Conservation (phyloP, 352 stramenopile genomes). For the Pythium utonaiense region DNA sequence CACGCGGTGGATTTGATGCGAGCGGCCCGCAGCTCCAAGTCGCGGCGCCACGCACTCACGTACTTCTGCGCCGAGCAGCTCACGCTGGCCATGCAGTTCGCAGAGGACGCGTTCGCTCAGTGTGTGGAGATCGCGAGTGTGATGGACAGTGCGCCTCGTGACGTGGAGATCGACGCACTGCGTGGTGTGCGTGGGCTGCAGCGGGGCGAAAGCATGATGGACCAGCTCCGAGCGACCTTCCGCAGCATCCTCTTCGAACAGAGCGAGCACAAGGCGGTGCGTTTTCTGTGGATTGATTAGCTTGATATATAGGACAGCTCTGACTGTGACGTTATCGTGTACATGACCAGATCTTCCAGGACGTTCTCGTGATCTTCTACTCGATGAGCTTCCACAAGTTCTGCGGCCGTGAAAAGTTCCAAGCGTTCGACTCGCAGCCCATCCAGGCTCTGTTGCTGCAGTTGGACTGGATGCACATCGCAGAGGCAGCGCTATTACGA, state of each 20-base stretch:
- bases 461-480: constrained; percentile 52
- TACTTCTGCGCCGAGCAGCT: constrained; percentile 62
- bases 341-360: constrained; percentile 38
- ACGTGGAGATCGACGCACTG: constrained; percentile 5
- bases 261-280: constrained; percentile 16
- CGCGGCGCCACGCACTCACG: constrained; percentile 30
- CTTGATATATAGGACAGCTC: too few relatives aligned
- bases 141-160: constrained; percentile 31
- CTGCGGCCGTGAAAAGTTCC: constrained; percentile 44
- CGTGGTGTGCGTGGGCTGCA: constrained; percentile 16
- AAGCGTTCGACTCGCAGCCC: constrained; percentile 42
- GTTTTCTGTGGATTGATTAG: constrained; percentile 11
- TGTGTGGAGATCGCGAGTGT: constrained; percentile 64
- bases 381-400: constrained; percentile 75
- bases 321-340: neutral
- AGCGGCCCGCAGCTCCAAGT: constrained; percentile 16
- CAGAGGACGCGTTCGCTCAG: constrained; percentile 62
- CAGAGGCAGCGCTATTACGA: constrained; percentile 41
- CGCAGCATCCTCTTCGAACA: constrained; percentile 59
- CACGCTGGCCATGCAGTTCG: constrained; percentile 66
- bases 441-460: constrained; percentile 52
- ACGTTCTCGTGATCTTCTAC: constrained; percentile 65
- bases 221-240: constrained; percentile 46
- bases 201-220: constrained; percentile 34
- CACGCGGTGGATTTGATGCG: constrained; percentile 23